Evolutionary conservation across 2,329 filamentous ascomycete species (phyloP).

Genomic region (Lasiodiplodia gonubiensis): DNA sequence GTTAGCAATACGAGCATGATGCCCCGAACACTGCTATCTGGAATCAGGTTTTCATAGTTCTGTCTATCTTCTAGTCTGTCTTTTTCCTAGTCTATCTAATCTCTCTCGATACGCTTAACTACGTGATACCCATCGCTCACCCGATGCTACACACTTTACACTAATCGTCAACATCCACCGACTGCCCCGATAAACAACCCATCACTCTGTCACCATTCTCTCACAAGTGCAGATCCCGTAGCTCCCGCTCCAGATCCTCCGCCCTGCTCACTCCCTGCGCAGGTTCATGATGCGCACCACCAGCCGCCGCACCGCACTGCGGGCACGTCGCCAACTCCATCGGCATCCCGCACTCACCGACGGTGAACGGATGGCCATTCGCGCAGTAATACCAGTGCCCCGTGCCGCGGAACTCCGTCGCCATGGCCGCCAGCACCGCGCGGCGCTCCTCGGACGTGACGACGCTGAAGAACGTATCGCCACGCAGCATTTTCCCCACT

Average conservation of each 20-base stretch:
- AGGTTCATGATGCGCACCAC: constrained; percentile 59
- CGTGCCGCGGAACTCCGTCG: constrained; percentile 48
- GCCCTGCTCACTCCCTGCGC: constrained; percentile 60
- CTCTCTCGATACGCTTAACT: too few relatives aligned
- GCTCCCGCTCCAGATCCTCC: constrained; percentile 53
- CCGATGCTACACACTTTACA: too few relatives aligned
- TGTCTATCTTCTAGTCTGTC: too few relatives aligned
- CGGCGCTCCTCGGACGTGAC: constrained; percentile 29
- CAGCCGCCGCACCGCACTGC: constrained; percentile 64
- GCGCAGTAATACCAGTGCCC: constrained; percentile 68
- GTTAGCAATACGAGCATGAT: too few relatives aligned
- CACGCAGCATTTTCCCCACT: constrained; percentile 44
- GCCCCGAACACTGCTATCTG: too few relatives aligned
- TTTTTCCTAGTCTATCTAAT: too few relatives aligned
- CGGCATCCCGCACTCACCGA: constrained; percentile 71
- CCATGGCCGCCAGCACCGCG: constrained; percentile 49
- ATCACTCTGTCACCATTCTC: background rate
- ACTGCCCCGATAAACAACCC: too few relatives aligned
- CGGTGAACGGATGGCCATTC: constrained; percentile 65
- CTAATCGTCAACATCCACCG: too few relatives aligned
- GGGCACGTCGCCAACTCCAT: constrained; percentile 68
- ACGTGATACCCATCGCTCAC: too few relatives aligned
- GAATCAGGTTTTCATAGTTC: too few relatives aligned
- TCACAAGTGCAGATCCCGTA: background rate
- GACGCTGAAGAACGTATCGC: background rate